These are phyloP conservation scores for Gentiana macrophylla DNA, from an alignment of 257 asterid species.

Conservation along the genomic window DNA sequence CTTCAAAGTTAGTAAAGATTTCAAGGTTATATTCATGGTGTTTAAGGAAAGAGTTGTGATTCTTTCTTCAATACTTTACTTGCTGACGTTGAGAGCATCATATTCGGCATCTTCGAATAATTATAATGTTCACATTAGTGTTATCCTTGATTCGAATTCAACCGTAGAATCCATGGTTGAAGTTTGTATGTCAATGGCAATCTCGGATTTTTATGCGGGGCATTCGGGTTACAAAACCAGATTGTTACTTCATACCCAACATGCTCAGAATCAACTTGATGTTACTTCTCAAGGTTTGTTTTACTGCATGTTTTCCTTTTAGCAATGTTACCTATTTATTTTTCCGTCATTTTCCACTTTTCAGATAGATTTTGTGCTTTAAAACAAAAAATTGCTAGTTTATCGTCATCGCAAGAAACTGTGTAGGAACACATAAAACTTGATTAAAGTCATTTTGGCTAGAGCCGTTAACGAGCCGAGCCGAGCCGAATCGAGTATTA, in stretches of 20 bases:
- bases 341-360: too few species aligned
- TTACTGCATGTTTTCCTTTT: constrained; percentile 9
- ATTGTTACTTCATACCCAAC: constrained; percentile 22
- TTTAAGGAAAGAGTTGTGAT: neutral
- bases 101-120: neutral
- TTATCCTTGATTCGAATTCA: constrained; percentile 33
- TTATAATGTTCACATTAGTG: constrained; percentile 26
- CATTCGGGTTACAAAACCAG: constrained; percentile 29
- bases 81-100: neutral
- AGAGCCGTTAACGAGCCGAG: too few species aligned
- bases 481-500: too few species aligned
- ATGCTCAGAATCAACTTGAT: constrained; percentile 23
- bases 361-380: too few species aligned
- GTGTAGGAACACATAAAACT: too few species aligned
- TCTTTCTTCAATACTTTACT: neutral
- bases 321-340: too few species aligned
- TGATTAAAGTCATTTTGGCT: too few species aligned
- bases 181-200: constrained; percentile 41
- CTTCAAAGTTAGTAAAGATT: neutral
- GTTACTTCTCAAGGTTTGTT: constrained; percentile 36
- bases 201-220: constrained; percentile 30
- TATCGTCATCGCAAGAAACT: too few species aligned
- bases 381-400: too few species aligned
- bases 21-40: constrained; percentile 4
- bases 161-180: constrained; percentile 39